phyloP scores from a whole-genome alignment of 192 early-diverging fungal genomes.

The Oehlia diaphana region DNA sequence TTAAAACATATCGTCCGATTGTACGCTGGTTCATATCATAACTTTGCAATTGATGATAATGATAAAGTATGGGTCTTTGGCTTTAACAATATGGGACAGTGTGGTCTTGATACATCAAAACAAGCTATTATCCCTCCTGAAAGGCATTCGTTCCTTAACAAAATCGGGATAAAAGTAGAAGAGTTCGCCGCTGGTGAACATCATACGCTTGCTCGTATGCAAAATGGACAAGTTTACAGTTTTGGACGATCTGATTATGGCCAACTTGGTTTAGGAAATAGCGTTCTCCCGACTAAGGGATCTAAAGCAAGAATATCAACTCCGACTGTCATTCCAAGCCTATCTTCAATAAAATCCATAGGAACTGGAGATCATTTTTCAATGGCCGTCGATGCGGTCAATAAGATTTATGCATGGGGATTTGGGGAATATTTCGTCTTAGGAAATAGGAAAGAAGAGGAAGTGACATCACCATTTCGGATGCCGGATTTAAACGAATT shows the following conservation, averaged over 20 bases:
- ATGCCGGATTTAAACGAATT: neutral
- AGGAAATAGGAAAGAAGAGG: conserved; percentile 49
- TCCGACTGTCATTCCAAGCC: neutral
- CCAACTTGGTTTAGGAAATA: conserved; percentile 64
- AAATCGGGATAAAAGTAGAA: conserved; percentile 49
- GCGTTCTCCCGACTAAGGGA: neutral
- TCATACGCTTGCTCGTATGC: conserved; percentile 79
- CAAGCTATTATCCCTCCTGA: conserved; percentile 56
- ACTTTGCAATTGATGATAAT: conserved; percentile 72
- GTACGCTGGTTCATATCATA: conserved; percentile 81
- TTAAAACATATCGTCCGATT: conserved; percentile 58
- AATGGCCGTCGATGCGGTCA: neutral
- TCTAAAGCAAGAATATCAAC: neutral
- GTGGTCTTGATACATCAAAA: conserved; percentile 50
- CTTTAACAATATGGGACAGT: conserved; percentile 89
- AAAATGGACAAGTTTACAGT: conserved; percentile 63
- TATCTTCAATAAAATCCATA: neutral
- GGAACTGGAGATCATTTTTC: neutral
- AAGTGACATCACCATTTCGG: neutral
- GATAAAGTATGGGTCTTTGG: conserved; percentile 80
- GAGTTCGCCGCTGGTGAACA: conserved; percentile 80
- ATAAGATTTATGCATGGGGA: conserved; percentile 81
- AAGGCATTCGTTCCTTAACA: conserved; percentile 46
- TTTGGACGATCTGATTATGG: conserved; percentile 92
- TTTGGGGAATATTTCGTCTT: conserved; percentile 85